Conservation (phyloP, 306 rosid genomes). For the Elaeagnus macrophylla region DNA sequence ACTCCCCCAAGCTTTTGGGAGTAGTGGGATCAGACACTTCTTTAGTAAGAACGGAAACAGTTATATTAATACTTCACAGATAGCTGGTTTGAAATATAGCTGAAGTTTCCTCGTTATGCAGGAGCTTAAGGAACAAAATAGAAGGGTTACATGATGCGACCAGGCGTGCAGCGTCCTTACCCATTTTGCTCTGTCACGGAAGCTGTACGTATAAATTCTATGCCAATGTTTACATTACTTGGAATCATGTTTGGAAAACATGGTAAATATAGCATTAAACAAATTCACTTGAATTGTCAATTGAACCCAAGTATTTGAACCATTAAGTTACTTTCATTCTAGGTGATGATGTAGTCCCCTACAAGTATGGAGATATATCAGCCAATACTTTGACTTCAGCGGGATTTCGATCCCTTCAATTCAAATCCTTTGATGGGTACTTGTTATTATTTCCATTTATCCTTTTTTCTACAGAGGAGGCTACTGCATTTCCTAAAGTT, state of each 20-base stretch:
- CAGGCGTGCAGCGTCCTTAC: conserved; percentile 82
- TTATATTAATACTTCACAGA: no score
- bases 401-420: conserved; percentile 60
- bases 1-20: no score
- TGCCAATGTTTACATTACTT: not conserved
- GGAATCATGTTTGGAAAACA: not conserved
- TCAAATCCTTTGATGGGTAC: conserved; percentile 87
- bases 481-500: conserved; percentile 3
- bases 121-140: conserved; percentile 79
- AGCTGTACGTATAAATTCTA: conserved; percentile 36
- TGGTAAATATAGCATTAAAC: no score
- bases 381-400: conserved; percentile 60
- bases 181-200: conserved; percentile 78
- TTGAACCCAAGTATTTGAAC: no score
- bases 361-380: conserved; percentile 72
- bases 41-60: no score
- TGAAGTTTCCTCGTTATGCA: conserved; percentile 19
- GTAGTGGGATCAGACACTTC: no score
- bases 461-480: not conserved
- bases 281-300: no score
- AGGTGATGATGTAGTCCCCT: conserved; percentile 52
- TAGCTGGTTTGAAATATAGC: no score
- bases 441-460: not conserved
- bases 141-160: conserved; percentile 77
- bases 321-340: not conserved